These are phyloP conservation scores for Aspergillus carbonarius DNA, from an alignment of 2,329 filamentous ascomycete species.

Conservation along the genomic window DNA sequence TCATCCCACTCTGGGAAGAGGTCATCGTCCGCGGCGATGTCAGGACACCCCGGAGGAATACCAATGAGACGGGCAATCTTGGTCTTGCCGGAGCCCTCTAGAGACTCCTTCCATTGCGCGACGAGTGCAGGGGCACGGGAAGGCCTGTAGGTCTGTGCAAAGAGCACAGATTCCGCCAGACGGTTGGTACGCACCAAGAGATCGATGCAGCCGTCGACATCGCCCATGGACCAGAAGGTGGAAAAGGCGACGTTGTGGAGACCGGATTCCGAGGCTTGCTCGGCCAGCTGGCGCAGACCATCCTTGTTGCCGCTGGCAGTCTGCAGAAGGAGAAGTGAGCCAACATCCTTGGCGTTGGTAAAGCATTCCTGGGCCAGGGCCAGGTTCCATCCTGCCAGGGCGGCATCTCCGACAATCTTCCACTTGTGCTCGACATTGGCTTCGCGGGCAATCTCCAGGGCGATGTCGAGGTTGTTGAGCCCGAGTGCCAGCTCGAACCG, in stretches of 20 bases:
- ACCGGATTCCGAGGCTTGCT: conserved; percentile 71
- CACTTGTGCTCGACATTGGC: conserved; percentile 94
- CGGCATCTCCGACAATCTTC: conserved; percentile 95
- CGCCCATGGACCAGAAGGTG: conserved; percentile 80
- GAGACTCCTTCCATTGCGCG: conserved; percentile 73
- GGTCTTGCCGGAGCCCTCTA: conserved; percentile 82
- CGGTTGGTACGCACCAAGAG: conserved; percentile 77
- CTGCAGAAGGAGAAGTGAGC: conserved; percentile 83
- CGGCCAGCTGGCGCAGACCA: conserved; percentile 70
- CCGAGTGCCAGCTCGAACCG: conserved; percentile 89
- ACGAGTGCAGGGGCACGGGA: conserved; percentile 68
- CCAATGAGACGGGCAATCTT: conserved; percentile 83
- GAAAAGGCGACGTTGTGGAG: conserved; percentile 93
- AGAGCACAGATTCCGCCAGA: conserved; percentile 81
- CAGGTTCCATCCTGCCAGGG: conserved; percentile 82
- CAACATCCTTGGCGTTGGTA: conserved; percentile 82
- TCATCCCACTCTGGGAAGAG: conserved; percentile 97
- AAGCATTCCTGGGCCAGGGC: conserved; percentile 90
- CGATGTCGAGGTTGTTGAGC: conserved; percentile 79
- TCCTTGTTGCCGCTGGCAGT: conserved; percentile 77
- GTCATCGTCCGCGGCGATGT: conserved; percentile 61
- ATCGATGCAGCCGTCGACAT: conserved; percentile 77
- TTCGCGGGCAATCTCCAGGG: conserved; percentile 76
- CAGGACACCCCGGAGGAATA: conserved; percentile 70
- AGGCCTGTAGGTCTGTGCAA: conserved; percentile 94